These are phyloP conservation scores for Thraustotheca clavata DNA, from an alignment of 352 stramenopile species.

Conservation along the genomic window DNA sequence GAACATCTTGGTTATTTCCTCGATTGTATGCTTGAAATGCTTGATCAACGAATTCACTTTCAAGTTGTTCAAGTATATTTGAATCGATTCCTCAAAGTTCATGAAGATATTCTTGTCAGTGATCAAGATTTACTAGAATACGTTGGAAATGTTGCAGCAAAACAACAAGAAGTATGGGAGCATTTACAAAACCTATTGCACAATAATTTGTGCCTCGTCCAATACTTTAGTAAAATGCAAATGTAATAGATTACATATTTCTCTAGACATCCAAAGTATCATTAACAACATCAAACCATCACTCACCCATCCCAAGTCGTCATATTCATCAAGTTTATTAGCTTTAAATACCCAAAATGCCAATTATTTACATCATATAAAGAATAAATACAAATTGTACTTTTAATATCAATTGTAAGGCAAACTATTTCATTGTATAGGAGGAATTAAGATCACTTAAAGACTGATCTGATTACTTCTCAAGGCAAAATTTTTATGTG, in stretches of 20 bases:
- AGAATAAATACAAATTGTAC: no score
- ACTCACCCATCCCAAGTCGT: no score
- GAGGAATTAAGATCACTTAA: no score
- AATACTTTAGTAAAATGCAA: constrained; percentile 84
- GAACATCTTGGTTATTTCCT: constrained; percentile 52
- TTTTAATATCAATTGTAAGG: no score
- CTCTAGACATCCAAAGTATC: no score
- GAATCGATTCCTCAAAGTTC: constrained; percentile 80
- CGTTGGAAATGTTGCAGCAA: constrained; percentile 41
- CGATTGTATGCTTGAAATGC: constrained; percentile 50
- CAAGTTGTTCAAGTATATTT: constrained; percentile 78
- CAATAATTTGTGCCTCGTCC: constrained; percentile 80
- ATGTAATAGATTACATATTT: constrained; percentile 45
- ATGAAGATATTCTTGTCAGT: constrained; percentile 60
- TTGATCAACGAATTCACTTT: constrained; percentile 57
- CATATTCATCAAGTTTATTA: no score
- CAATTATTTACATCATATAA: no score
- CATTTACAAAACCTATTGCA: constrained; percentile 72
- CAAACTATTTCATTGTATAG: no score
- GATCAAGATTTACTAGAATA: constrained; percentile 42
- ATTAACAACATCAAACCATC: no score
- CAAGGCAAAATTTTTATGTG: no score
- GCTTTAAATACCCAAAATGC: no score
- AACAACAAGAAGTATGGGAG: constrained; percentile 72
- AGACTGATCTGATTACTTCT: no score